Percentiles rank a stretch among this genome's conserved stretches.
Evolutionary conservation across 192 early-diverging fungal genomes (phyloP).

Genomic region (Rhizoclosmatium globosum): DNA sequence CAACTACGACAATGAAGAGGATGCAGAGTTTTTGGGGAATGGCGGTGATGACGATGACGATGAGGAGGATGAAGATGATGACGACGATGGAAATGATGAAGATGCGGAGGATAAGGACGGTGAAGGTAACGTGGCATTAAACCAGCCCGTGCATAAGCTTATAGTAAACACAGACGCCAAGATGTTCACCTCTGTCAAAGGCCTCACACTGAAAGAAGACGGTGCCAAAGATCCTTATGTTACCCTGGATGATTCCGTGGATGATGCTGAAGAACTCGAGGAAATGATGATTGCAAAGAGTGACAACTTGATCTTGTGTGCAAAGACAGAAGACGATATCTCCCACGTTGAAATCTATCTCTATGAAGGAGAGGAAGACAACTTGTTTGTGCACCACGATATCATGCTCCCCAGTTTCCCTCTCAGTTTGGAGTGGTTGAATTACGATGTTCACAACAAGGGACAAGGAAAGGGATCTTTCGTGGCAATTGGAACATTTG

Average conservation of each 20-base stretch:
- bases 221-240: slow-evolving; percentile 89
- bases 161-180: slow-evolving; percentile 15
- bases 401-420: slow-evolving; percentile 97
- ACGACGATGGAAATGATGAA: slow-evolving; percentile 44
- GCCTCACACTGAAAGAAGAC: slow-evolving; percentile 80
- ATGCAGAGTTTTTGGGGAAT: slow-evolving; percentile 27
- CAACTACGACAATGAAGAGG: slow-evolving; percentile 87
- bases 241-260: slow-evolving; percentile 67
- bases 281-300: slow-evolving; percentile 80
- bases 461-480: slow-evolving; percentile 74
- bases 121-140: background rate
- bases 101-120: slow-evolving; percentile 40
- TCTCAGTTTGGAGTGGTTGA: slow-evolving; percentile 94
- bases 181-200: slow-evolving; percentile 83
- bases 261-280: slow-evolving; percentile 80
- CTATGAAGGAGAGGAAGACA: slow-evolving; percentile 82
- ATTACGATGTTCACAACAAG: slow-evolving; percentile 84
- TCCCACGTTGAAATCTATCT: slow-evolving; percentile 95
- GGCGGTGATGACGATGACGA: slow-evolving; percentile 47
- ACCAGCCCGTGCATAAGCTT: background rate
- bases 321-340: slow-evolving; percentile 97
- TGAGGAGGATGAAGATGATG: slow-evolving; percentile 39
- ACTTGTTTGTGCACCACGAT: slow-evolving; percentile 98
- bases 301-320: slow-evolving; percentile 90
- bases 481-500: slow-evolving; percentile 96